Evolutionary conservation across 2,329 filamentous ascomycete genomes (phyloP), one percentile per base, ranked within the genome.

Genomic region (Cladophialophora bantiana): DNA sequence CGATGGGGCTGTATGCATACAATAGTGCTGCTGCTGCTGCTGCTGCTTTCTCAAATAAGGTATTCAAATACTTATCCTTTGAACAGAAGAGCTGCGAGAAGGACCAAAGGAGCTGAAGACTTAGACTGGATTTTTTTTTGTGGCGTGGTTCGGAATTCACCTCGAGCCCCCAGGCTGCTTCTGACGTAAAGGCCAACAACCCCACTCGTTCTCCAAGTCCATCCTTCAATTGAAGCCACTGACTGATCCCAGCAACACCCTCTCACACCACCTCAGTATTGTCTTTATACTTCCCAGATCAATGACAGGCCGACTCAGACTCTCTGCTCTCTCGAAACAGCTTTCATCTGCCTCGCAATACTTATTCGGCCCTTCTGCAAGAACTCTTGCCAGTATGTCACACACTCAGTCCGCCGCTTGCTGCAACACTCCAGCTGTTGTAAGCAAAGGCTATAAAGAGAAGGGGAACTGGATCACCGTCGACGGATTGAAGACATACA

Each of bases 401-500:
- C 68, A 70, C 12, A 54, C 59, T 7, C 68, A 35, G 4, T 70
- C 68, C 12, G 68, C 65, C 50, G 68, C 61, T 32, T 70, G 68
- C 60, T 70, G 68, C 68, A 70, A 70, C 32, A 70, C 68, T 15
- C 68, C 68, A 18, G 68, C 66, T 18, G 66, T 68, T 40, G 62
- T 70, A 7, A 65, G 66, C 58, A 59, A 66, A 53, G 68, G 63
- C 57, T 70, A 70, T 35, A 57, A 68, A 63, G 66, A 70, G 50
- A 88, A 88, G 77, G 87, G 87, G 60, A 78, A 84, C 71, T 89
- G 84, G 74, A 86, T 83, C 72, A 84, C 82, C 64, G 79, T 87
- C 73, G 83, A 86, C 77, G 86, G 86, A 70, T 71, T 89, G 78
- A 88, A 88, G 78, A 89, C 86, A 4, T 89, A 89, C 71, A 80